These are phyloP conservation scores for Wolfiporia cocos DNA, from an alignment of 1,284 basidiomycete genomes.

Conservation along the genomic window DNA sequence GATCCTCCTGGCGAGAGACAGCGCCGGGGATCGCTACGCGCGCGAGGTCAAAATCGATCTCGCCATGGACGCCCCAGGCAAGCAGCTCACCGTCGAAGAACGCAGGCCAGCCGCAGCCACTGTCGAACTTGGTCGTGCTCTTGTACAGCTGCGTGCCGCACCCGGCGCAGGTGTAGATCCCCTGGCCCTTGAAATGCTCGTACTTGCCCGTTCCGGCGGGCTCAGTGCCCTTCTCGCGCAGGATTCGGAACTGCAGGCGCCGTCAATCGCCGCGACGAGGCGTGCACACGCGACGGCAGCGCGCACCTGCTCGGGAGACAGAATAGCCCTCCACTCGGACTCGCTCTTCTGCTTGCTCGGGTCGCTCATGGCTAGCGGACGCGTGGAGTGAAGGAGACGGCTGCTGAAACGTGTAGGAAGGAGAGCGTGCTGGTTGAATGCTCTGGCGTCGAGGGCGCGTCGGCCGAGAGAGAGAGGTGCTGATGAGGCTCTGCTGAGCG, in stretches of 20 bases:
- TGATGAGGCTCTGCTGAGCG: no score
- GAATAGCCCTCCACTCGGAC: slow-evolving; percentile 80
- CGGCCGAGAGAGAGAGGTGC: no score
- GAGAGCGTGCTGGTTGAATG: no score
- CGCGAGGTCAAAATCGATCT: slow-evolving; percentile 1
- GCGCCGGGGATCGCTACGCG: slow-evolving; percentile 90
- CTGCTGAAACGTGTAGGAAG: no score
- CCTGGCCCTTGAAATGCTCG: slow-evolving; percentile 59
- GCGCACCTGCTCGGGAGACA: slow-evolving; percentile 77
- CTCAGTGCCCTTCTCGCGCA: slow-evolving; percentile 89
- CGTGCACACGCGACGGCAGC: no score
- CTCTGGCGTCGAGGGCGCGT: no score
- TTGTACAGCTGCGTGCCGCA: slow-evolving; percentile 77
- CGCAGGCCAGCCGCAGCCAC: slow-evolving; percentile 96
- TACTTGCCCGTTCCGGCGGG: slow-evolving; percentile 71
- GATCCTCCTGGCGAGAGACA: slow-evolving; percentile 69
- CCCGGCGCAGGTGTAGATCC: slow-evolving; percentile 72
- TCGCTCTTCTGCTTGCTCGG: slow-evolving; percentile 50
- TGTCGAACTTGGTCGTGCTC: slow-evolving; percentile 88
- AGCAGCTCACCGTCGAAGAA: slow-evolving; percentile 80
- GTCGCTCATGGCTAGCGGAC: slow-evolving; percentile 4
- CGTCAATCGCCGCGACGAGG: no score
- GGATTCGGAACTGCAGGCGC: slow-evolving; percentile 66
- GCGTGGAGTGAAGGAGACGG: not conserved
- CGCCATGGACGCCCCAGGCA: not conserved